Conservation (phyloP, 176 grass and related monocot genomes). For the maize (Zea mays) region DNA sequence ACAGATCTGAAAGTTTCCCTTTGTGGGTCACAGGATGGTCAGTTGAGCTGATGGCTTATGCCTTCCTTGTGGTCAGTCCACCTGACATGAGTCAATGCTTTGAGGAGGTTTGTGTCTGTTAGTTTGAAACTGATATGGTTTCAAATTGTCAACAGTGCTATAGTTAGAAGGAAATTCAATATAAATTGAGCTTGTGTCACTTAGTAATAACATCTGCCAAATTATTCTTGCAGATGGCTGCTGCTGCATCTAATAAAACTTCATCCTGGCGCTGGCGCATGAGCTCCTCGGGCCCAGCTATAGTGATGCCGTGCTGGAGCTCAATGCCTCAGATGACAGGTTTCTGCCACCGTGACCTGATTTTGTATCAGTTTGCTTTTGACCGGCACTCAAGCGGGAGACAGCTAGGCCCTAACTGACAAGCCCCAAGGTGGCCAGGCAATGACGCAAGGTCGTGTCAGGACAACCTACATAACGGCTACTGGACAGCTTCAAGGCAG, state of each 20-base stretch:
- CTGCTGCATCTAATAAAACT: conserved; percentile 71
- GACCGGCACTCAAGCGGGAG: too few species aligned
- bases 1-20: conserved; percentile 79
- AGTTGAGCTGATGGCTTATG: conserved; percentile 96
- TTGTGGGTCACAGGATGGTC: conserved; percentile 91
- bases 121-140: conserved; percentile 15
- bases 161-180: not conserved
- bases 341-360: too few species aligned
- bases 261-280: too few species aligned
- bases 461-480: too few species aligned
- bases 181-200: conserved; percentile 18
- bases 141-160: conserved; percentile 15
- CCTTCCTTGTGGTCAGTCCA: conserved; percentile 84
- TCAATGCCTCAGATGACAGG: too few species aligned
- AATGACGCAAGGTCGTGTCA: too few species aligned
- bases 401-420: too few species aligned
- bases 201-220: conserved; percentile 12
- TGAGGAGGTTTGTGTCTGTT: conserved; percentile 65
- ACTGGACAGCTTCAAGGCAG: too few species aligned
- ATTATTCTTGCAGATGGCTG: conserved; percentile 74
- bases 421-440: too few species aligned
- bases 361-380: too few species aligned
- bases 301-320: too few species aligned
- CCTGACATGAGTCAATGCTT: conserved; percentile 67
- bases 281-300: too few species aligned